phyloP scores from a whole-genome alignment of 495 filamentous ascomycete genomes.

The Neurospora intermedia region DNA sequence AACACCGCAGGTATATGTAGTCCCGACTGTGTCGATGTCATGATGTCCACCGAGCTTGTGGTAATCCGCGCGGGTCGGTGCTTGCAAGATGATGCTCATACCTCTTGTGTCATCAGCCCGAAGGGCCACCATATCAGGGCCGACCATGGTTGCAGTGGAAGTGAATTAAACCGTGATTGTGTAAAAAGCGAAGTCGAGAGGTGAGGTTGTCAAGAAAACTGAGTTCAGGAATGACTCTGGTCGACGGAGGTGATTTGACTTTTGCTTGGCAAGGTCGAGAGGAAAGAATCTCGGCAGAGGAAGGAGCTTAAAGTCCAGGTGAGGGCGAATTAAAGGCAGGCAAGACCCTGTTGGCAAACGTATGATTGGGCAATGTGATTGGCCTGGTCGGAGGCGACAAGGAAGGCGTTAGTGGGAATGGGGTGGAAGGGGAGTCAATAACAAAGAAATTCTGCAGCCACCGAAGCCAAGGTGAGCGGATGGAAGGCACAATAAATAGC shows the following conservation, averaged over 20 bases:
- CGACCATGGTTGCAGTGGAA: slow-evolving; percentile 25
- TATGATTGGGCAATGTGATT: not conserved
- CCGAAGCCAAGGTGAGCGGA: not conserved
- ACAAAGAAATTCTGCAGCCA: slow-evolving; percentile 5
- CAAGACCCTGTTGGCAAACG: not conserved
- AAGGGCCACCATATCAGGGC: slow-evolving; percentile 34
- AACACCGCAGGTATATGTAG: not conserved
- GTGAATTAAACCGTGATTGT: not conserved
- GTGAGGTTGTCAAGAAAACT: not conserved
- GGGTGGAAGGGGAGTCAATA: not conserved
- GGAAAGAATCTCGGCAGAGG: not conserved
- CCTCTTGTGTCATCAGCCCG: slow-evolving; percentile 41
- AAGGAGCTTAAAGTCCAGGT: not conserved
- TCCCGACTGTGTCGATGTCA: not conserved
- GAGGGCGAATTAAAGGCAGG: not conserved
- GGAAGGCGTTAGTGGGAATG: not conserved
- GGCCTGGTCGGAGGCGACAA: not conserved
- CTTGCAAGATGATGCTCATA: slow-evolving; percentile 9
- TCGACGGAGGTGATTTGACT: not conserved
- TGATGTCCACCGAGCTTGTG: not conserved
- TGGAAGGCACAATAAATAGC: not conserved
- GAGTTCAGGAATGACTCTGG: not conserved
- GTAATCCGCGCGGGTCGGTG: not conserved
- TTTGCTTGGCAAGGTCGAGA: not conserved
- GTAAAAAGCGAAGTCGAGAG: not conserved